These are phyloP conservation scores for Nakaseomyces nivariensis DNA, from an alignment of 1,139 yeast species.

Conservation along the genomic window DNA sequence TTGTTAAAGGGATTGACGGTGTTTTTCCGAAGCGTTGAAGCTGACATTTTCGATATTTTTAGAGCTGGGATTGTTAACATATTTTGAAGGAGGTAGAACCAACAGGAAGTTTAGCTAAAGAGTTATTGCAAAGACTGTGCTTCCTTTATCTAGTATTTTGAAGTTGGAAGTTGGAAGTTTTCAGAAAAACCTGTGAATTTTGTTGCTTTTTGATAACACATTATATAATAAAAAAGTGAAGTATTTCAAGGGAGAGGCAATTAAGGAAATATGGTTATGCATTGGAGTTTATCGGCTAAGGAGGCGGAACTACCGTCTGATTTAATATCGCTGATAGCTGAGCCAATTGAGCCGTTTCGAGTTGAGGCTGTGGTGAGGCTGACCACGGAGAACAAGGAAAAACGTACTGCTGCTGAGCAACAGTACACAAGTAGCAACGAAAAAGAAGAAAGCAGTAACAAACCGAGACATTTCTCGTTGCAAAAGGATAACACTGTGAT, in stretches of 20 bases:
- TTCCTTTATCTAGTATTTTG: no score
- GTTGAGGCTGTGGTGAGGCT: not conserved
- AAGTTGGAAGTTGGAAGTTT: no score
- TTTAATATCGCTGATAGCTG: not conserved
- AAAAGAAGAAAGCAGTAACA: not conserved
- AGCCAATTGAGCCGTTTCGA: slow-evolving; percentile 2
- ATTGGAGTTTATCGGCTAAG: slow-evolving; percentile 1
- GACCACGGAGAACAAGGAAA: not conserved
- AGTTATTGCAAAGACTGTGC: no score
- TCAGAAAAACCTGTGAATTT: no score
- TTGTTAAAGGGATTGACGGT: not conserved
- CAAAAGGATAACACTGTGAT: not conserved
- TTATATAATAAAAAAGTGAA: no score
- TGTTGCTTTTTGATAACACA: no score
- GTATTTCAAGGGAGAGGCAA: no score
- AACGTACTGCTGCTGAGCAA: not conserved
- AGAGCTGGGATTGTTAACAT: not conserved
- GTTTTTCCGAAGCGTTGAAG: not conserved
- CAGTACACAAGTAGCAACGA: not conserved
- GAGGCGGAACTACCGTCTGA: slow-evolving; percentile 2
- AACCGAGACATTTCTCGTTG: slow-evolving; percentile 1
- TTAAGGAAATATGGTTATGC: not conserved
- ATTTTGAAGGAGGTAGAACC: not conserved
- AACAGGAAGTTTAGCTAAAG: no score
- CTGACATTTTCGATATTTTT: not conserved